Percentiles rank a stretch among this genome's conserved stretches.
phyloP scores from a whole-genome alignment of 2,329 filamentous ascomycete species.

The Drechslerella coelobrocha region DNA sequence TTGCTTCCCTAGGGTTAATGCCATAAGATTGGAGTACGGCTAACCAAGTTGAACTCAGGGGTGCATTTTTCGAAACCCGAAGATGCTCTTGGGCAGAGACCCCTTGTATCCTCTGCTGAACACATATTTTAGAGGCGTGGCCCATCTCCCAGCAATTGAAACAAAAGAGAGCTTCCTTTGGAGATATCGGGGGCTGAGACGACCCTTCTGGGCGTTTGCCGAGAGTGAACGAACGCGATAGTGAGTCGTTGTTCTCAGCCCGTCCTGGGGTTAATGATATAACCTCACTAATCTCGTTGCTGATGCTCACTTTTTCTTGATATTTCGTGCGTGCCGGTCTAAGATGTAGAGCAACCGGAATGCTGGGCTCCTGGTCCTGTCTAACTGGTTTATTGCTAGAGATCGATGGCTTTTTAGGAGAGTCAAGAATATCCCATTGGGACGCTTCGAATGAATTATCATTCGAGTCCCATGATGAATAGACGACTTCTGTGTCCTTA shows the following conservation, averaged over 20 bases:
- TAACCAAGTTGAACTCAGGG: constrained; percentile 17
- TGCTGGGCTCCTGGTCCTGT: not conserved
- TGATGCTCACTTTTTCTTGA: not conserved
- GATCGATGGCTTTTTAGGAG: not conserved
- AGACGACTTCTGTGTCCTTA: not conserved
- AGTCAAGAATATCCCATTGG: constrained; percentile 8
- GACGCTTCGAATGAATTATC: constrained; percentile 2
- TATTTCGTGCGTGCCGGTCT: not conserved
- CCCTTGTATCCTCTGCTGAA: not conserved
- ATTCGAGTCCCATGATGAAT: constrained; percentile 9
- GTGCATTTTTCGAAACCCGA: constrained; percentile 8
- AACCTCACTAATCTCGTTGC: not conserved
- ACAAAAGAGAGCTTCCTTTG: constrained; percentile 1
- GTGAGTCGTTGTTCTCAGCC: not conserved
- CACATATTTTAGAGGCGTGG: constrained; percentile 14
- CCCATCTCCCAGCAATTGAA: constrained; percentile 34
- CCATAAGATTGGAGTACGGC: not conserved
- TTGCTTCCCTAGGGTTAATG: constrained; percentile 2
- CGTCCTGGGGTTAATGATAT: not conserved
- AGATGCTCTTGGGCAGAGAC: constrained; percentile 5
- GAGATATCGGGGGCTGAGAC: not conserved
- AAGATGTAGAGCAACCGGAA: not conserved
- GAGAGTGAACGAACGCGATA: constrained; percentile 8
- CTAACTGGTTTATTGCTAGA: not conserved
- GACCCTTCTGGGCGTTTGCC: constrained; percentile 16